A percentile compares a stretch with the other conserved stretches of the same genome.
These are phyloP conservation scores for Ilex aquifolium DNA, from an alignment of 257 asterid genomes.

Conservation along the genomic window DNA sequence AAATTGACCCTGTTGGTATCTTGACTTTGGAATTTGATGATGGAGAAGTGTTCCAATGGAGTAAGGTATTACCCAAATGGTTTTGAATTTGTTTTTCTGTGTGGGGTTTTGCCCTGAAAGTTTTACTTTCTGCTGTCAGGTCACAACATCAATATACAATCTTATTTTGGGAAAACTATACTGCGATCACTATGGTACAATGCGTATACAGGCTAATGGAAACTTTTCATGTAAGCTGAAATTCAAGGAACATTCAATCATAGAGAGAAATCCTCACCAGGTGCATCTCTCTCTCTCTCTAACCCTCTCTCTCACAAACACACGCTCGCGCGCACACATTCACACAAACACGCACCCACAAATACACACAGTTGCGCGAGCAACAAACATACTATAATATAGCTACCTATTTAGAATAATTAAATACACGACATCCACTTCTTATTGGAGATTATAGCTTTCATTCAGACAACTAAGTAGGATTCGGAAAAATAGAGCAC, in stretches of 20 bases:
- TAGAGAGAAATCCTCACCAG: constrained; percentile 20
- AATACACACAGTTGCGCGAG: too few relatives aligned
- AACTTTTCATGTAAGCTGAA: constrained; percentile 18
- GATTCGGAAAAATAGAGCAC: too few relatives aligned
- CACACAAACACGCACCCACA: neutral
- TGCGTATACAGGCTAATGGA: constrained; percentile 19
- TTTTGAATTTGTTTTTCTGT: too few relatives aligned
- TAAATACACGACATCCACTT: too few relatives aligned
- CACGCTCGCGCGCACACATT: neutral
- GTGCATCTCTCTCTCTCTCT: constrained; percentile 3
- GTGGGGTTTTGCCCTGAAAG: neutral
- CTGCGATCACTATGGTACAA: constrained; percentile 23
- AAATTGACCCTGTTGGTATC: constrained; percentile 22
- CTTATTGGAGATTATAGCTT: too few relatives aligned
- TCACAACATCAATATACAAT: constrained; percentile 22
- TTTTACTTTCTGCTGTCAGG: constrained; percentile 4
- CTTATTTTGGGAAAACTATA: constrained; percentile 19
- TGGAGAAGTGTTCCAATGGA: constrained; percentile 22
- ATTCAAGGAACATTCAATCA: constrained; percentile 20
- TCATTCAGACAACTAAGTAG: too few relatives aligned
- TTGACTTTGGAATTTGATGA: constrained; percentile 24
- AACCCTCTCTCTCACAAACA: neutral
- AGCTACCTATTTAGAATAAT: too few relatives aligned
- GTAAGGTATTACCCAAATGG: constrained; percentile 10
- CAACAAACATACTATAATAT: too few relatives aligned